A percentile compares a stretch with the other conserved stretches of the same genome.
Conservation (phyloP, 257 asterid species). For the Sherardia arvensis region DNA sequence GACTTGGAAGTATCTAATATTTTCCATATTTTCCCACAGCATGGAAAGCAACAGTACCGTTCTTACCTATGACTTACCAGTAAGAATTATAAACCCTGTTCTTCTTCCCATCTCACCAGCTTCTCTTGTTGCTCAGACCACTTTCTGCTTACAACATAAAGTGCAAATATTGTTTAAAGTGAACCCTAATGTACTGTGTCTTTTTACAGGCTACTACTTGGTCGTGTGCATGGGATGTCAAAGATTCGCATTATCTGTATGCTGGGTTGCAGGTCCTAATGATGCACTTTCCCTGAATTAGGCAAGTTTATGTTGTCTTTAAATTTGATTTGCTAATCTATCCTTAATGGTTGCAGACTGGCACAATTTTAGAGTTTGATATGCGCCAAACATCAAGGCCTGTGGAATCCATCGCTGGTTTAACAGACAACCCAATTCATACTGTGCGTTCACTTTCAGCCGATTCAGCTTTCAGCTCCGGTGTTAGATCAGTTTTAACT, state of each 20-base stretch:
- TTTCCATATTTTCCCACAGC: conserved; percentile 37
- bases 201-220: conserved; percentile 77
- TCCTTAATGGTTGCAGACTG: conserved; percentile 48
- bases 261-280: conserved; percentile 84
- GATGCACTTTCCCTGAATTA: conserved; percentile 6
- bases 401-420: conserved; percentile 58
- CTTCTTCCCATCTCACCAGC: conserved; percentile 3
- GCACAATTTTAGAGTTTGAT: conserved; percentile 76
- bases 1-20: conserved; percentile 15
- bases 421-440: conserved; percentile 61
- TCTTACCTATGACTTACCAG: conserved; percentile 76
- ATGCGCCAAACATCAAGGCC: conserved; percentile 57
- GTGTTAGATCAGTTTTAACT: conserved; percentile 51
- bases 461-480: conserved; percentile 27
- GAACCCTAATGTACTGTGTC: neutral
- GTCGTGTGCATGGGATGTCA: conserved; percentile 93
- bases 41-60: conserved; percentile 68
- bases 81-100: conserved; percentile 26
- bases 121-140: neutral
- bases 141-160: neutral
- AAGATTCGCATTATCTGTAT: conserved; percentile 51
- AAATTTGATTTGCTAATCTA: conserved; percentile 7
- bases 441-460: conserved; percentile 48
- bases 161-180: neutral
- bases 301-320: neutral